These are phyloP conservation scores for Zanthoxylum bungeanum DNA, from an alignment of 345 rosid species.

Conservation along the genomic window DNA sequence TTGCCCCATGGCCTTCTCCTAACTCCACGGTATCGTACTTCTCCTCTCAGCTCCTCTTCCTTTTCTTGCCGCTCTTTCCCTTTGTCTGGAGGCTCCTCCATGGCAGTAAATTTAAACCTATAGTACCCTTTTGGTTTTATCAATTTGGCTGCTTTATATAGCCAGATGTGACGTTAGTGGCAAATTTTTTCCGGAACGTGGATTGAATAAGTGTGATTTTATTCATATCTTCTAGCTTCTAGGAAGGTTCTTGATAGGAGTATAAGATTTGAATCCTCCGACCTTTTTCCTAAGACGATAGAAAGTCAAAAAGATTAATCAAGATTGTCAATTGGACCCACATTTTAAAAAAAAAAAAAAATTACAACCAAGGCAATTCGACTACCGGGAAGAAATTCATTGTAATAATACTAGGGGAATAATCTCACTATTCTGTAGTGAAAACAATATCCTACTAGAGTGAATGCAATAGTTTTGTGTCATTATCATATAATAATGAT, in stretches of 20 bases:
- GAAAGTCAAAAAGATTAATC: constrained; percentile 4
- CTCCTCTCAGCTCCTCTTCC: constrained; percentile 32
- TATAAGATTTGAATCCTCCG: constrained; percentile 25
- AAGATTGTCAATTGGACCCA: background rate
- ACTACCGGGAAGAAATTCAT: background rate
- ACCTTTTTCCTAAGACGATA: constrained; percentile 8
- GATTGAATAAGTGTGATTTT: background rate
- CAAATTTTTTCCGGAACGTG: background rate
- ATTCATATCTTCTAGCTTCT: background rate
- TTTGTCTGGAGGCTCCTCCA: constrained; percentile 15
- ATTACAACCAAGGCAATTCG: background rate
- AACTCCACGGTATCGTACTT: constrained; percentile 62
- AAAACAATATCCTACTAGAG: background rate
- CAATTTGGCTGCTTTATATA: background rate
- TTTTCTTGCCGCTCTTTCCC: constrained; percentile 16
- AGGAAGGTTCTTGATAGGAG: constrained; percentile 18
- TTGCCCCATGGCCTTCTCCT: constrained; percentile 90
- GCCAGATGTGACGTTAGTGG: background rate
- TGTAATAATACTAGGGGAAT: background rate
- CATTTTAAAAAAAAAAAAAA: background rate
- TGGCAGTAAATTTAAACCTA: too few relatives aligned
- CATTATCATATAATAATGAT: too few relatives aligned
- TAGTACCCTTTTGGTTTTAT: background rate
- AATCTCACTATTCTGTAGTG: background rate
- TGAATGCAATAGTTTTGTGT: background rate